phyloP scores from a whole-genome alignment of 139 green algal species.

The Volvox africanus region DNA sequence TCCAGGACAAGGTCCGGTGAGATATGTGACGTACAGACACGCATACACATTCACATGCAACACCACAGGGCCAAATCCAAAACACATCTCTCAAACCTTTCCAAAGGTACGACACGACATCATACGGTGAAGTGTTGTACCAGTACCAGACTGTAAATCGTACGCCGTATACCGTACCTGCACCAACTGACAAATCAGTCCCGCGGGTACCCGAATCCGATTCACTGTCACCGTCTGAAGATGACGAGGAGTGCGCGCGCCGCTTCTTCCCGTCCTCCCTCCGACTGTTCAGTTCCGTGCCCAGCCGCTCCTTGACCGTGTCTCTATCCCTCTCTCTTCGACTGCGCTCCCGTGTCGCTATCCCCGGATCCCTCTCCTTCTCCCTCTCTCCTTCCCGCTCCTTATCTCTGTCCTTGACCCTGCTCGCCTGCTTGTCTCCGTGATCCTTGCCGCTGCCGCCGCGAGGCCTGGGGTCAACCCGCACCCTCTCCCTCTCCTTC shows the following conservation, averaged over 20 bases:
- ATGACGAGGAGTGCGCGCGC: not conserved
- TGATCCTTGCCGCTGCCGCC: not conserved
- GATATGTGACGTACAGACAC: not conserved
- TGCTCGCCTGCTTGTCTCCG: not conserved
- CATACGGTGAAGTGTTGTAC: not conserved
- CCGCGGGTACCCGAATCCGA: conserved; percentile 11
- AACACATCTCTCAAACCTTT: not conserved
- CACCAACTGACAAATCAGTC: not conserved
- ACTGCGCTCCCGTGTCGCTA: not conserved
- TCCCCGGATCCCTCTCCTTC: not conserved
- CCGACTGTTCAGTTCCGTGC: not conserved
- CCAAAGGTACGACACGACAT: not conserved
- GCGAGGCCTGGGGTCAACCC: not conserved
- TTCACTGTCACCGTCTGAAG: not conserved
- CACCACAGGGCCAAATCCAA: not conserved
- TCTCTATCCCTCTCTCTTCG: not conserved
- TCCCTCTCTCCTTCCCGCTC: not conserved
- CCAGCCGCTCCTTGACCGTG: not conserved
- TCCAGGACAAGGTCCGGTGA: no score
- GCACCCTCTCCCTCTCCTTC: not conserved
- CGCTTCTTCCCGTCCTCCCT: no score
- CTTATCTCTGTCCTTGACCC: not conserved
- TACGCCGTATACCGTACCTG: conserved; percentile 1
- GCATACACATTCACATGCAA: not conserved
- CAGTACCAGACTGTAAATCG: not conserved